Conservation (phyloP, 495 filamentous ascomycete genomes). For the Penicillium cosmopolitanum region DNA sequence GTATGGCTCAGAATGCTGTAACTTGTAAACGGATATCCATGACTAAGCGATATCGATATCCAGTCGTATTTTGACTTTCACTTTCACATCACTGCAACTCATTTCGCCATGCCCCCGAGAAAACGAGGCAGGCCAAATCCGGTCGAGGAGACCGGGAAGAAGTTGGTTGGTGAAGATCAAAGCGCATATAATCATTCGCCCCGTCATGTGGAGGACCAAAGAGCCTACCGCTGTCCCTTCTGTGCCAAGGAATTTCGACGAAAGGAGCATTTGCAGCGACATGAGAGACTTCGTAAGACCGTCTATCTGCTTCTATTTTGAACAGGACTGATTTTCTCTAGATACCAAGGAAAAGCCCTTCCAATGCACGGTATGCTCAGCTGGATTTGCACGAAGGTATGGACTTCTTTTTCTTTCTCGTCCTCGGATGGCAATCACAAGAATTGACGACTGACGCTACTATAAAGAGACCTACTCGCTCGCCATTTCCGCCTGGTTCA, state of each 20-base stretch:
- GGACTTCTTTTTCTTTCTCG: too few relatives aligned
- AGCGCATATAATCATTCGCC: not conserved
- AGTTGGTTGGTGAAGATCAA: not conserved
- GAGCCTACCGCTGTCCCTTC: conserved; percentile 22
- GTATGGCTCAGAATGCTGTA: too few relatives aligned
- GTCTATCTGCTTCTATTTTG: conserved; percentile 2
- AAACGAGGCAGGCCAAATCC: too few relatives aligned
- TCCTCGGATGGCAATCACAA: not conserved
- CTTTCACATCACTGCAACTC: too few relatives aligned
- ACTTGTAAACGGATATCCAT: too few relatives aligned
- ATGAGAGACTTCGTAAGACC: conserved; percentile 31
- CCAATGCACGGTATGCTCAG: conserved; percentile 9
- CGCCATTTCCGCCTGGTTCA: not conserved
- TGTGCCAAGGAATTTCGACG: conserved; percentile 28
- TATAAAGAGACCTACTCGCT: conserved; percentile 1
- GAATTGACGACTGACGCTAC: not conserved
- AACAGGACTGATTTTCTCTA: not conserved
- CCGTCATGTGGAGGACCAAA: not conserved
- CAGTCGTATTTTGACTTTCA: too few relatives aligned
- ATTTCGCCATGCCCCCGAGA: too few relatives aligned
- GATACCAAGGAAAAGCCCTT: conserved; percentile 36
- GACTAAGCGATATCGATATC: too few relatives aligned
- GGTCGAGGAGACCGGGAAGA: too few relatives aligned
- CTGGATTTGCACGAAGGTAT: conserved; percentile 2
- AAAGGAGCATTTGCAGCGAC: conserved; percentile 29